A percentile compares a stretch with the other conserved stretches of the same genome.
Evolutionary conservation across 805 yeast species (phyloP).

Genomic region (Blastobotrys terrestris): DNA sequence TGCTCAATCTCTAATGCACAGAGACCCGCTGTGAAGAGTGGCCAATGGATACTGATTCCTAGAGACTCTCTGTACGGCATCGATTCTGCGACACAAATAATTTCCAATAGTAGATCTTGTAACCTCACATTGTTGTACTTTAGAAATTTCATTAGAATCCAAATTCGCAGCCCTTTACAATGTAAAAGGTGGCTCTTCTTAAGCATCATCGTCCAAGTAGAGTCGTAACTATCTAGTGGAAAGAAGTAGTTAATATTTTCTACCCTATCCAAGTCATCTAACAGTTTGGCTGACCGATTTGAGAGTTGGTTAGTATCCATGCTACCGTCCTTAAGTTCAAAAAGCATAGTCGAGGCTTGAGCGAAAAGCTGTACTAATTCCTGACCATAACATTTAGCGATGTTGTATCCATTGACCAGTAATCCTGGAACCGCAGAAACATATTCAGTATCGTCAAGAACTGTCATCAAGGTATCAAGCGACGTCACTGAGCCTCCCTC

Average conservation of each 20-base stretch:
- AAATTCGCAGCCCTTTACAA: conserved; percentile 11
- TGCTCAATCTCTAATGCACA: conserved; percentile 10
- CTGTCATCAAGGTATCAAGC: background rate
- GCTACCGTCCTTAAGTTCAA: conserved; percentile 2
- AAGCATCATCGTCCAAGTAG: conserved; percentile 9
- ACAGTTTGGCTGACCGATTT: no score
- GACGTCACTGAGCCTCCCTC: conserved; percentile 10
- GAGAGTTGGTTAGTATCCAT: background rate
- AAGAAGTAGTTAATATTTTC: conserved; percentile 3
- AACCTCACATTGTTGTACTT: conserved; percentile 1
- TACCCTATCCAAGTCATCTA: conserved; percentile 5
- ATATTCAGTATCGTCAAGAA: conserved; percentile 13
- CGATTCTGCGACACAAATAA: conserved; percentile 2
- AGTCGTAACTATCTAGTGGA: background rate
- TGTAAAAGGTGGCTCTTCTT: conserved; percentile 10
- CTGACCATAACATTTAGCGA: conserved; percentile 14
- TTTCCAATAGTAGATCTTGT: conserved; percentile 2
- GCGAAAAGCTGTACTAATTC: conserved; percentile 11
- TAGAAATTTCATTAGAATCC: conserved; percentile 5
- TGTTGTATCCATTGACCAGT: conserved; percentile 16
- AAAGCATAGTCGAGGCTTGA: conserved; percentile 1
- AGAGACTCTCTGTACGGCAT: conserved; percentile 13
- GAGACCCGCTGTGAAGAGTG: conserved; percentile 13
- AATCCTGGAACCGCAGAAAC: conserved; percentile 8
- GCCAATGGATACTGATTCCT: conserved; percentile 18